Base-by-base conservation (phyloP, 73 alveolate species). In the Uronychia binucleata region DNA sequence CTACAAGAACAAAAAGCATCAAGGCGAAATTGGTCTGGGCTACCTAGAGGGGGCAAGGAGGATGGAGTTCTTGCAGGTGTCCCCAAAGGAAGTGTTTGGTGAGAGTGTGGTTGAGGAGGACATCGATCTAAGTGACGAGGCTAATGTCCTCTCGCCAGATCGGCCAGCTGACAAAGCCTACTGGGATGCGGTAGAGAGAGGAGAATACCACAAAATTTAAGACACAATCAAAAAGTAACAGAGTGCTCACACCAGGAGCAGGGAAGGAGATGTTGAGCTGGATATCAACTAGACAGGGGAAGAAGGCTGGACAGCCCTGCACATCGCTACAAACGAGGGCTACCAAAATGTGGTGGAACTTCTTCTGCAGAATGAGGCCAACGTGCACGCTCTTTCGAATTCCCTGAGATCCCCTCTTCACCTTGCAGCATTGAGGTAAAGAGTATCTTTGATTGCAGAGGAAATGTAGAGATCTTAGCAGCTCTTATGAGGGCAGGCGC, bases 301-400 rank as follows among this genome's bases (percentile, higher is more conserved):
- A 79, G 98, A 95, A 80, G 98, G 96, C 30, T 96, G 99, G 98
- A 96, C 97, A 59, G 93, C 98, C 1, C 83, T 98, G 25, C 99
- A 97, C 88, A 84, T 87, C 34, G 99, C 99, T 30, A 94, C 98
- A 27, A 95, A 94, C 89, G 99, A 97, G 80, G 99, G 99, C 75
- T 92, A 90, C 81, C 82, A 74, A 28, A 88, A 93, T 82, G 89
- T 95, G 1, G 96, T 90, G 1, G 86, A 83, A 79, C 78, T 91
- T 30, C 81, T 90, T 34, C 75, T 77, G 33, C 85, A 83, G 59
- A 90, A 90, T 34, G 85, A 93, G 81, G 96, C 92, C 46, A 93
- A 93, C 79, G 96, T 93, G 58, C 88, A 91, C 59, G 97, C 98
- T 1, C 46, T 26, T 0, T 81, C 94, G 46, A 92, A 94, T 33